These are phyloP conservation scores for Xylaria sp. DNA, from an alignment of 495 filamentous ascomycete species.

Conservation along the genomic window DNA sequence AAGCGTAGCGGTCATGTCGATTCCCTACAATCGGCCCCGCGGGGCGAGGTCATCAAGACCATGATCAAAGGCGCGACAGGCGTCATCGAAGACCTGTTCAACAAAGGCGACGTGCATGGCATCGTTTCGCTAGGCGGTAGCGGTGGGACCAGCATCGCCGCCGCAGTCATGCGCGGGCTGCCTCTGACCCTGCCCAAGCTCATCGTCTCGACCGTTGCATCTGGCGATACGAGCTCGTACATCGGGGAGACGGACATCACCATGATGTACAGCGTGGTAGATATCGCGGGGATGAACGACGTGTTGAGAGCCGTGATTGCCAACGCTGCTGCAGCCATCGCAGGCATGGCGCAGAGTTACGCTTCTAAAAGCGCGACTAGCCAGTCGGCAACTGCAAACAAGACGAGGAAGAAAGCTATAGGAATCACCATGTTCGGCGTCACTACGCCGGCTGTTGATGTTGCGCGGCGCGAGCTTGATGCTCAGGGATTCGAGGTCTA, in stretches of 20 bases:
- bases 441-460: constrained; percentile 67
- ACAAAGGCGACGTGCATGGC: constrained; percentile 54
- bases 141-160: constrained; percentile 62
- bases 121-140: constrained; percentile 65
- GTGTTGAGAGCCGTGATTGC: constrained; percentile 61
- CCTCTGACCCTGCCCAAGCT: constrained; percentile 73
- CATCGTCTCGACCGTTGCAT: constrained; percentile 72
- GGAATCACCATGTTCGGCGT: constrained; percentile 79
- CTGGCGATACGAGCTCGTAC: constrained; percentile 63
- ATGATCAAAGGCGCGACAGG: constrained; percentile 53
- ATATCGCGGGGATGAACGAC: constrained; percentile 69
- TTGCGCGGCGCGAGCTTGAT: constrained; percentile 55
- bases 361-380: constrained; percentile 27
- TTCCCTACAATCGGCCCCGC: constrained; percentile 42
- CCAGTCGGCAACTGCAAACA: background rate
- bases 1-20: constrained; percentile 29
- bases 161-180: constrained; percentile 63
- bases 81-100: constrained; percentile 45
- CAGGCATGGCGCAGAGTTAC: constrained; percentile 61
- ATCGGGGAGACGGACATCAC: constrained; percentile 71
- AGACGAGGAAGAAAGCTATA: constrained; percentile 38
- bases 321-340: constrained; percentile 67
- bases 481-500: constrained; percentile 58
- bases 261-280: constrained; percentile 74
- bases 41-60: constrained; percentile 57